Conservation (phyloP, 345 rosid species). For the Pugionium cornutum region DNA sequence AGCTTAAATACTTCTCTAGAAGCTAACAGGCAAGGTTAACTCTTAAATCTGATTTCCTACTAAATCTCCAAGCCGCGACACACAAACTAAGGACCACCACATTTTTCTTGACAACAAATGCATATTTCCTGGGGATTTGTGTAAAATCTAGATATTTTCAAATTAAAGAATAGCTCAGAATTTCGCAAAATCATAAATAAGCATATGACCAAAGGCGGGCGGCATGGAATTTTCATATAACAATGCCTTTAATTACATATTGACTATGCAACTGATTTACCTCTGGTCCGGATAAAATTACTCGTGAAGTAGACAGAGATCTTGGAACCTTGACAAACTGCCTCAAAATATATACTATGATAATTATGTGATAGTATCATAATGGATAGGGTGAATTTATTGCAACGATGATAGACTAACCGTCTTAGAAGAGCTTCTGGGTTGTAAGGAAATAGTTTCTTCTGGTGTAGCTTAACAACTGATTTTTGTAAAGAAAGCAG, state of each 20-base stretch:
- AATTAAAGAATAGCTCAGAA: not conserved
- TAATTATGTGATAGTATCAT: constrained; percentile 1
- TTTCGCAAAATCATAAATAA: not conserved
- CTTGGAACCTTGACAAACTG: constrained; percentile 60
- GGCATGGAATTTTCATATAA: constrained; percentile 1
- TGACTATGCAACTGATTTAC: constrained; percentile 21
- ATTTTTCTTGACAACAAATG: not conserved
- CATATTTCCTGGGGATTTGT: too few species aligned
- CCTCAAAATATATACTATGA: constrained; percentile 13
- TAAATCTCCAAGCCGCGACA: not conserved
- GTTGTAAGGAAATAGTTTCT: constrained; percentile 76
- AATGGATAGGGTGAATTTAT: not conserved
- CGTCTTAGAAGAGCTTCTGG: constrained; percentile 76
- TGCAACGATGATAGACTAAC: constrained; percentile 31
- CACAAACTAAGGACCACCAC: not conserved
- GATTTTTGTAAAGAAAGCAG: constrained; percentile 72
- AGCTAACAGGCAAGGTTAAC: not conserved
- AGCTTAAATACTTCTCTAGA: constrained; percentile 22
- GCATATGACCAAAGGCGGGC: not conserved
- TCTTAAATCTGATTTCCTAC: constrained; percentile 3
- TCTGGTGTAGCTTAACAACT: constrained; percentile 60
- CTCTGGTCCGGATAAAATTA: constrained; percentile 22
- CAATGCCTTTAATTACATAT: not conserved
- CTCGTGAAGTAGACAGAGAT: constrained; percentile 45
- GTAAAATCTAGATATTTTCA: not conserved